Conservation (phyloP, 257 asterid species). For the Dorcoceras hygrometricum region DNA sequence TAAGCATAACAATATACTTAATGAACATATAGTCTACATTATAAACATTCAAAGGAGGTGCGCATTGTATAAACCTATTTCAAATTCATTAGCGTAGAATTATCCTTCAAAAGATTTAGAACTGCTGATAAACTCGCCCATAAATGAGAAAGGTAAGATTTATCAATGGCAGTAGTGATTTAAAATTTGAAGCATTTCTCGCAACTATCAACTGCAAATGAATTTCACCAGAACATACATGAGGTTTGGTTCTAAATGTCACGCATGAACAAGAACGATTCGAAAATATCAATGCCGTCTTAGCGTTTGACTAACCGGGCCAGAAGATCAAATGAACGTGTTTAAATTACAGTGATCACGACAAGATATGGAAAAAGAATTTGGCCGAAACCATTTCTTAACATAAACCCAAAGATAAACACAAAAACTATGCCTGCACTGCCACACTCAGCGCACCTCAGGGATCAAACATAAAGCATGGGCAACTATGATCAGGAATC, state of each 20-base stretch:
- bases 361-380: constrained; percentile 5
- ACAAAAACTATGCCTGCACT: constrained; percentile 5
- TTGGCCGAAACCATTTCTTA: neutral
- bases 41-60: neutral
- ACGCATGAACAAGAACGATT: neutral
- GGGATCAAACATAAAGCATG: constrained; percentile 20
- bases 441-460: constrained; percentile 5
- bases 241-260: neutral
- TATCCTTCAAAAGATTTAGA: neutral
- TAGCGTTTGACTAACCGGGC: neutral
- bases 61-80: neutral
- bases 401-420: constrained; percentile 13
- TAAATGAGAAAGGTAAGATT: neutral
- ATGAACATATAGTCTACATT: neutral
- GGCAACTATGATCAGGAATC: constrained; percentile 13
- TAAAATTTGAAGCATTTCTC: neutral
- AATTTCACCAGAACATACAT: neutral
- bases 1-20: neutral
- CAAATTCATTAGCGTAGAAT: constrained; percentile 7
- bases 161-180: neutral
- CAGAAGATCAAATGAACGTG: constrained; percentile 1
- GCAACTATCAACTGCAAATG: neutral
- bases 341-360: constrained; percentile 8
- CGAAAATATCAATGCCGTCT: neutral
- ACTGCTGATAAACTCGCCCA: neutral